Conservation (phyloP, 208 protist genomes). For the Phytomonas sp. region DNA sequence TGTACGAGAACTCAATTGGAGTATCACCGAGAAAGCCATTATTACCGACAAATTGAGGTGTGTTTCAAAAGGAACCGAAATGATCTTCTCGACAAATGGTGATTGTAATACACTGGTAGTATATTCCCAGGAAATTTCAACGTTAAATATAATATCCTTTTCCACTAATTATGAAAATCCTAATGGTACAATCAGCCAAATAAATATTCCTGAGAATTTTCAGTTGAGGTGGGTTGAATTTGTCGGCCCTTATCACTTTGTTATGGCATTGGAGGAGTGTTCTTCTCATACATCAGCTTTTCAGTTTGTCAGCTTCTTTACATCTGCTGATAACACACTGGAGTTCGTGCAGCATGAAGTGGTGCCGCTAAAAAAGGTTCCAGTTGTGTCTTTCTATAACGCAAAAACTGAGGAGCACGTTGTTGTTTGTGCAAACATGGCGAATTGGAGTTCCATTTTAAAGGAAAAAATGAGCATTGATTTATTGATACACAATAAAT, state of each 20-base stretch:
- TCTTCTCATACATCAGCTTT: conserved; percentile 3
- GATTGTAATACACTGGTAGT: neutral
- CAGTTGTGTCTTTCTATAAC: conserved; percentile 1
- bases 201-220: neutral
- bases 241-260: neutral
- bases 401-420: neutral
- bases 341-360: conserved; percentile 8
- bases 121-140: neutral
- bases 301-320: conserved; percentile 6
- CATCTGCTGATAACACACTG: neutral
- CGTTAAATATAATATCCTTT: neutral
- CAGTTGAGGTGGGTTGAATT: neutral
- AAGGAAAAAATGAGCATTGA: neutral
- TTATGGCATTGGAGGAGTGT: neutral
- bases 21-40: neutral
- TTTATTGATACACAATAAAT: conserved; percentile 11
- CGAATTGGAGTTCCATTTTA: neutral
- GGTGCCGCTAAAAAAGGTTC: conserved; percentile 3
- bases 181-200: neutral
- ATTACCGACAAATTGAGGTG: neutral
- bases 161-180: neutral
- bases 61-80: neutral
- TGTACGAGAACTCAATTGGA: neutral
- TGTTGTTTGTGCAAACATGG: conserved; percentile 2
- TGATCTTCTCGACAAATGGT: neutral